These are phyloP conservation scores for Austroboletus niveus DNA, from an alignment of 1,284 basidiomycete genomes.

Conservation along the genomic window DNA sequence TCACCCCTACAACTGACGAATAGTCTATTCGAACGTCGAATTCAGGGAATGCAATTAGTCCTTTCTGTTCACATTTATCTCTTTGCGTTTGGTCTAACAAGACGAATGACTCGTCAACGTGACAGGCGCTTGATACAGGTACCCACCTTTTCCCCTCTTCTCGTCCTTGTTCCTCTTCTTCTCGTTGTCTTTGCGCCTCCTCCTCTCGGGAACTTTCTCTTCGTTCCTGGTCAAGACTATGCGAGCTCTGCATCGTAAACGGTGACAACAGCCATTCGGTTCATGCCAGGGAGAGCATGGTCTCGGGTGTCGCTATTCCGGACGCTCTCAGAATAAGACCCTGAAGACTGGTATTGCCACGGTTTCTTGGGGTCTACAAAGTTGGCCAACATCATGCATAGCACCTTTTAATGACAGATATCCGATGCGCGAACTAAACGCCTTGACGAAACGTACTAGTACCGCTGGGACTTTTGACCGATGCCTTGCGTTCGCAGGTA, in stretches of 20 bases:
- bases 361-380: conserved; percentile 23
- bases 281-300: no score
- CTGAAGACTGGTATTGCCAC: conserved; percentile 1
- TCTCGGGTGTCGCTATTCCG: no score
- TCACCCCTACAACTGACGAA: not conserved
- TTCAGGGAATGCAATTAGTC: not conserved
- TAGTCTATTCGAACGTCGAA: not conserved
- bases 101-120: conserved; percentile 23
- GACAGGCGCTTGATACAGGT: conserved; percentile 23
- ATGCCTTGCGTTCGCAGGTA: not conserved
- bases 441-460: no score
- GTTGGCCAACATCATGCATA: conserved; percentile 4
- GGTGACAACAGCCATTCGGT: no score
- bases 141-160: not conserved
- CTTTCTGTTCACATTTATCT: not conserved
- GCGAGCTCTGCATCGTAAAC: no score
- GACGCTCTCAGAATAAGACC: no score
- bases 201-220: conserved; percentile 21
- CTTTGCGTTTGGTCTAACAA: conserved; percentile 41
- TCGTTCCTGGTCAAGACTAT: conserved; percentile 7
- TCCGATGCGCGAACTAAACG: no score
- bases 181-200: not conserved
- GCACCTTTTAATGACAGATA: not conserved
- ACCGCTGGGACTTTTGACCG: not conserved
- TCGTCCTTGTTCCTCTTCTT: conserved; percentile 36